These are phyloP conservation scores for Leccinellum albellum DNA, from an alignment of 768 basidiomycete species.

Conservation along the genomic window DNA sequence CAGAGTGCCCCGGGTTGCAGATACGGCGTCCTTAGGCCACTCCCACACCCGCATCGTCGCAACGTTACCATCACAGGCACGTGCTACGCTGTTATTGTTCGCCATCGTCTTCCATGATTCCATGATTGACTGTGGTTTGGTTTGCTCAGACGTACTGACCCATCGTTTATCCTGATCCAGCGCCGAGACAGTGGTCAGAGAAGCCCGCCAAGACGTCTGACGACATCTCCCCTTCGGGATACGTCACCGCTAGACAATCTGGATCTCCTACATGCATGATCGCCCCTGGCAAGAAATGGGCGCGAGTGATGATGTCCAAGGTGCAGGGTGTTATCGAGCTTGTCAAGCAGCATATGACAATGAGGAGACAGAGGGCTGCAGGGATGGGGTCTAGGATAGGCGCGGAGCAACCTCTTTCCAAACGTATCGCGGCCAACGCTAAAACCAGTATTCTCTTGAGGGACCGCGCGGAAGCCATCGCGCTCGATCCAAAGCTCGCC, in stretches of 20 bases:
- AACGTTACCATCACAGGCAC: conserved; percentile 23
- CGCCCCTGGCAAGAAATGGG: conserved; percentile 31
- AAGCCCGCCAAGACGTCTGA: conserved; percentile 38
- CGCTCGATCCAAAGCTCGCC: conserved; percentile 30
- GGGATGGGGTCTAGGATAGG: not conserved
- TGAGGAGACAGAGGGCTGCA: not conserved
- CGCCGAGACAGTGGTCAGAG: conserved; percentile 19
- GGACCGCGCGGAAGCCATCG: conserved; percentile 26
- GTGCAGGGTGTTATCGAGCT: conserved; percentile 37
- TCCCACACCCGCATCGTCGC: conserved; percentile 28
- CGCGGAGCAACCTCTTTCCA: conserved; percentile 2
- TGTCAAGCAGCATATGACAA: conserved; percentile 19
- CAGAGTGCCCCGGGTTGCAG: conserved; percentile 40
- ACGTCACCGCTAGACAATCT: conserved; percentile 38
- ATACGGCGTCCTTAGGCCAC: conserved; percentile 43
- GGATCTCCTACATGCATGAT: conserved; percentile 1
- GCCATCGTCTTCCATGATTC: not conserved
- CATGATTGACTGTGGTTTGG: not conserved
- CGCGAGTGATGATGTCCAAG: conserved; percentile 35
- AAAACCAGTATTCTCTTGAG: conserved; percentile 19
- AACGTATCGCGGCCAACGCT: conserved; percentile 13
- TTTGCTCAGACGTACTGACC: not conserved
- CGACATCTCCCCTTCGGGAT: conserved; percentile 43
- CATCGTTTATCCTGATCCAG: conserved; percentile 18
- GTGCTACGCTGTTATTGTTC: not conserved